Evolutionary conservation across 73 alveolate genomes (phyloP), one percentile per base, ranked within the genome.

Genomic region (Strombidium stylifer): DNA sequence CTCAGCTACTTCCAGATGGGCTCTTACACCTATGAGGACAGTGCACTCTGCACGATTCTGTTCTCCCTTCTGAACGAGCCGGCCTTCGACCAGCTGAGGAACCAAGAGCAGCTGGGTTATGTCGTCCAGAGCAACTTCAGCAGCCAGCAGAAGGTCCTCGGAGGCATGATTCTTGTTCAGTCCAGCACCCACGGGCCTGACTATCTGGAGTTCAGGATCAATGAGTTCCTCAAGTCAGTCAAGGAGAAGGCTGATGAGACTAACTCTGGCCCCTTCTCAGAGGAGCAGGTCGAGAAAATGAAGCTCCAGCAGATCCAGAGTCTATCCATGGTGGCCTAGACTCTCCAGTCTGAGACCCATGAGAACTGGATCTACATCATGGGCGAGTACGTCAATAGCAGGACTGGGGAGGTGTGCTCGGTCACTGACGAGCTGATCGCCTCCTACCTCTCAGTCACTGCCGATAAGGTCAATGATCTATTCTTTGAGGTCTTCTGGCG

Each of bases 31-130:
- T 24, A 23, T 11, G 50, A 47, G 32, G 41, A 48, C 3, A n/a
- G 12, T 15, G 56, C 69, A 0, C 37, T 19, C 10, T 51, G 30
- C 41, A 8, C 35, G 18, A 35, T 66, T 0, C 47, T 66, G 8
- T 65, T 76, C 50, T 11, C 58, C 31, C 20, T 65, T 5, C 49
- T 76, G 39, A 65, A 62, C 7, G 81, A 76, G 18, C 77, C 69
- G 1, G 52, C 60, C 54, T 76, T 64, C 62, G 54, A 64, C 42
- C 31, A 75, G 27, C 49, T 61, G 27, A 41, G 76, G 31, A 71
- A 68, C 1, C 24, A 71, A 25, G 57, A 71, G 35, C 25, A 52
- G 37, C 53, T 69, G 3, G 82, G 82, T 23, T 69, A 69, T 26
- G 39, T 69, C 3, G 82, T 69, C 24, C 26, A 18, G 16, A n/a